These are phyloP conservation scores for Sindora glabra DNA, from an alignment of 306 rosid species.

Conservation along the genomic window DNA sequence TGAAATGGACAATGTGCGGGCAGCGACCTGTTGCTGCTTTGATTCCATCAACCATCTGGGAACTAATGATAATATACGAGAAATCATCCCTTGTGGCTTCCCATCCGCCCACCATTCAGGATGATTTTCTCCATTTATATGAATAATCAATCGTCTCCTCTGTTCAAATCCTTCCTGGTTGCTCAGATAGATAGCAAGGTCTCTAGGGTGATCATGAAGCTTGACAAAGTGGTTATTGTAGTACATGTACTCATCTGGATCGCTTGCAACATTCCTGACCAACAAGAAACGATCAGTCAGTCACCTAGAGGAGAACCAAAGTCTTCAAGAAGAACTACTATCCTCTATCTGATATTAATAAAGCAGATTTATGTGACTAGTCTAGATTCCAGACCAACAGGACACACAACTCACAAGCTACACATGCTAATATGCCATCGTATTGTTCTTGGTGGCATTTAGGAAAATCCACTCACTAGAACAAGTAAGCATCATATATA, in stretches of 20 bases:
- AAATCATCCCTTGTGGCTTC: too few relatives aligned
- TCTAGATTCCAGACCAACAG: too few relatives aligned
- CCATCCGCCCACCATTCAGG: conserved; percentile 66
- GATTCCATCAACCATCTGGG: too few relatives aligned
- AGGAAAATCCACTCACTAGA: too few relatives aligned
- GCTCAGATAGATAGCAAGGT: conserved; percentile 35
- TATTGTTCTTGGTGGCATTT: too few relatives aligned
- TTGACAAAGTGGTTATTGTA: conserved; percentile 41
- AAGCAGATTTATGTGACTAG: too few relatives aligned
- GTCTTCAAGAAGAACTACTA: too few relatives aligned
- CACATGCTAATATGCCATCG: too few relatives aligned
- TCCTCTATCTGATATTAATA: background rate
- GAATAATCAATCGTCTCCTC: conserved; percentile 38
- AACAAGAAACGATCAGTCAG: background rate
- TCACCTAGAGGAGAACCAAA: too few relatives aligned
- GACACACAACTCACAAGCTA: too few relatives aligned
- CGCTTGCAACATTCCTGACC: conserved; percentile 35
- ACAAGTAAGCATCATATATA: too few relatives aligned
- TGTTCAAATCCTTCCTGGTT: conserved; percentile 13
- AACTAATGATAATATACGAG: too few relatives aligned
- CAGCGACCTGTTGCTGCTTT: conserved; percentile 18
- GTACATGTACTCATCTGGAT: conserved; percentile 21
- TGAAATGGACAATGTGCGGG: conserved; percentile 49
- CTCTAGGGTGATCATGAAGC: conserved; percentile 55
- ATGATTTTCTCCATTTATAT: conserved; percentile 30